Evolutionary conservation across 371 early-diverging fungal genomes (phyloP).

Genomic region (Apophysomyces trapeziformis): DNA sequence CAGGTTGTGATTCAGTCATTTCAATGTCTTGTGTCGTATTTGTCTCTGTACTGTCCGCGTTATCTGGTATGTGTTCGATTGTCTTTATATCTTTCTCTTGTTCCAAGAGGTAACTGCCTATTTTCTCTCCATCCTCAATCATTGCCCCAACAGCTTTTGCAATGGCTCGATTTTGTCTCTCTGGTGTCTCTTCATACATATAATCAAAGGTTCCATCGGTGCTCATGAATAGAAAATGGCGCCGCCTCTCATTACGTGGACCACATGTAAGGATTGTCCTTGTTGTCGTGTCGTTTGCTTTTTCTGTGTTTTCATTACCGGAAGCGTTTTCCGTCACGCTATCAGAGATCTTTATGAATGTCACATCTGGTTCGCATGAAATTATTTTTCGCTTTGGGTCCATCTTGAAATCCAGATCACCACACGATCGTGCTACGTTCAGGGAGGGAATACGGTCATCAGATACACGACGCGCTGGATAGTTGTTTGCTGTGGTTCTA

Average conservation of each 20-base stretch:
- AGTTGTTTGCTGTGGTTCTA: neutral
- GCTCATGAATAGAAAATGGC: slow-evolving; percentile 55
- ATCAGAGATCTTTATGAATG: slow-evolving; percentile 55
- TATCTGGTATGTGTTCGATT: slow-evolving; percentile 32
- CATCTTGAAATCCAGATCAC: slow-evolving; percentile 70
- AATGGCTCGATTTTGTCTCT: slow-evolving; percentile 52
- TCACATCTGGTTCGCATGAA: slow-evolving; percentile 64
- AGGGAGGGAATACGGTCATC: slow-evolving; percentile 57
- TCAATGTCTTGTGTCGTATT: neutral
- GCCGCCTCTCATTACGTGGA: slow-evolving; percentile 37
- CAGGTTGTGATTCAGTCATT: neutral
- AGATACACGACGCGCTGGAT: slow-evolving; percentile 12
- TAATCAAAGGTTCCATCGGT: slow-evolving; percentile 59
- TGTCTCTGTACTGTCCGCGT: slow-evolving; percentile 4
- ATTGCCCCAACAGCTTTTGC: slow-evolving; percentile 53
- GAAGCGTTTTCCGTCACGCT: slow-evolving; percentile 15
- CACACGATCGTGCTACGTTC: slow-evolving; percentile 67
- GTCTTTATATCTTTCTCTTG: slow-evolving; percentile 42
- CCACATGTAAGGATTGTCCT: slow-evolving; percentile 32
- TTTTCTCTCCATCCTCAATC: slow-evolving; percentile 58
- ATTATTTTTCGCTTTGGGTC: slow-evolving; percentile 58
- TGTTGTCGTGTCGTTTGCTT: neutral
- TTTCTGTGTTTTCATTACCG: neutral
- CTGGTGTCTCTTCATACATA: slow-evolving; percentile 58
- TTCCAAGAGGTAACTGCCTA: slow-evolving; percentile 42